A percentile compares a stretch with the other conserved stretches of the same genome.
Conservation (phyloP, 176 grass and related monocot genomes). For the Oryza coarctata region DNA sequence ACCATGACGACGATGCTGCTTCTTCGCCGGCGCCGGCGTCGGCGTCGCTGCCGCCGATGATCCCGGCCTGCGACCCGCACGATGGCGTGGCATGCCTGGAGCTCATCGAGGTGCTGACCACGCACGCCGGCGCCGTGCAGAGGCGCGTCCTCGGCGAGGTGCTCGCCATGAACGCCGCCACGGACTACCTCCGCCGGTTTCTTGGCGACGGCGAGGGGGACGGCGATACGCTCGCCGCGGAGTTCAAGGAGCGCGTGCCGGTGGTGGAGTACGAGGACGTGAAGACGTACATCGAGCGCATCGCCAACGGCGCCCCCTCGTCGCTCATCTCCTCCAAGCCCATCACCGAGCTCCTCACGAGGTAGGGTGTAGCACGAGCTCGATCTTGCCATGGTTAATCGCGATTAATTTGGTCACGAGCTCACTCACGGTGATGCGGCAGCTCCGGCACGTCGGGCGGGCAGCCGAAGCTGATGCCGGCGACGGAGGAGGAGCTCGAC, state of each 20-base stretch:
- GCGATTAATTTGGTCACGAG: neutral
- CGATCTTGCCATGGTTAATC: neutral
- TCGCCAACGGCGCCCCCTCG: constrained; percentile 62
- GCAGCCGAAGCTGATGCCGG: constrained; percentile 78
- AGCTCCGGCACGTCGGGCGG: constrained; percentile 86
- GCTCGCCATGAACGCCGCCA: constrained; percentile 52
- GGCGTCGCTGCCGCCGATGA: constrained; percentile 22
- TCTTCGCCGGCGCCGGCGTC: neutral
- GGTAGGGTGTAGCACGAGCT: constrained; percentile 14
- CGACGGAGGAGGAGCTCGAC: constrained; percentile 71
- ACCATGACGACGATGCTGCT: neutral
- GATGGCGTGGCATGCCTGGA: constrained; percentile 44
- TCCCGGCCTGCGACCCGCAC: constrained; percentile 53
- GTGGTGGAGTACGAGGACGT: constrained; percentile 76
- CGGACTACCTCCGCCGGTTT: constrained; percentile 63
- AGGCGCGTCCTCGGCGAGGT: constrained; percentile 55
- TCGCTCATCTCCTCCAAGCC: constrained; percentile 57
- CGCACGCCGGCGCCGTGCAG: constrained; percentile 54
- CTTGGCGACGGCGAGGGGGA: constrained; percentile 3
- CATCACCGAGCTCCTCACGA: constrained; percentile 76
- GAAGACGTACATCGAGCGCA: constrained; percentile 69
- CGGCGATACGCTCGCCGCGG: neutral
- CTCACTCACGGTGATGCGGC: neutral
- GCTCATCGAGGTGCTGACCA: constrained; percentile 66
- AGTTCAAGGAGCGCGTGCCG: constrained; percentile 59